These are phyloP conservation scores for Pyracantha coccinea DNA, from an alignment of 331 rosid species.

Conservation along the genomic window DNA sequence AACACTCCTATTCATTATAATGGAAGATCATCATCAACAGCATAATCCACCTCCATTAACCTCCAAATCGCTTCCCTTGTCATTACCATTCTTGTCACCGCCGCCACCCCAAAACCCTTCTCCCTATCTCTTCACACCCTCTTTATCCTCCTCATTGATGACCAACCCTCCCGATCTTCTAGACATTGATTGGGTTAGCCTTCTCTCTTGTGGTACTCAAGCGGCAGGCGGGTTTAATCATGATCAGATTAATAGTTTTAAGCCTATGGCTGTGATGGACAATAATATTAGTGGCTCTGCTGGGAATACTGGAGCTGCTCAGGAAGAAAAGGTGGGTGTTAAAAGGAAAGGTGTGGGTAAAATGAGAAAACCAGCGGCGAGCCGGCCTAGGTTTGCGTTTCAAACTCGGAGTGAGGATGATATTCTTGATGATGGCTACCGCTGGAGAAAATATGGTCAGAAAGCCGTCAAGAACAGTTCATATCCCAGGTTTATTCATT, in stretches of 20 bases:
- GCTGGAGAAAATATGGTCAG: slow-evolving; percentile 99
- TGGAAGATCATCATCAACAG: slow-evolving; percentile 18
- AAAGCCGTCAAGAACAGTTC: slow-evolving; percentile 82
- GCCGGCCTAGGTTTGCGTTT: slow-evolving; percentile 76
- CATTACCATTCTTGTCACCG: background rate
- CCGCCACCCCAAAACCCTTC: slow-evolving; percentile 19
- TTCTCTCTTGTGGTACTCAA: slow-evolving; percentile 30
- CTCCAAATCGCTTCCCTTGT: background rate
- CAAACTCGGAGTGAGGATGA: slow-evolving; percentile 87
- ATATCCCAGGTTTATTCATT: slow-evolving; percentile 56
- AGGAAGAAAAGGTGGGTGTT: slow-evolving; percentile 19
- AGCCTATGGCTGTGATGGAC: slow-evolving; percentile 6
- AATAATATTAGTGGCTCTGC: background rate
- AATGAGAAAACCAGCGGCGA: slow-evolving; percentile 29
- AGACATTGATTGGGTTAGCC: slow-evolving; percentile 55
- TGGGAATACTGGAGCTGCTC: slow-evolving; percentile 2
- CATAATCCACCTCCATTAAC: slow-evolving; percentile 2
- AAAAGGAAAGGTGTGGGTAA: slow-evolving; percentile 24
- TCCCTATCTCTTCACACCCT: background rate
- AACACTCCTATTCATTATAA: slow-evolving; percentile 23
- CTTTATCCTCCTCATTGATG: background rate
- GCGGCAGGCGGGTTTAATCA: background rate
- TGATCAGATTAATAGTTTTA: background rate
- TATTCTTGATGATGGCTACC: slow-evolving; percentile 87
- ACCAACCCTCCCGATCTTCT: slow-evolving; percentile 14